Conservation (phyloP, 176 grass and related monocot genomes). For the Hsuehochloa calcarea region DNA sequence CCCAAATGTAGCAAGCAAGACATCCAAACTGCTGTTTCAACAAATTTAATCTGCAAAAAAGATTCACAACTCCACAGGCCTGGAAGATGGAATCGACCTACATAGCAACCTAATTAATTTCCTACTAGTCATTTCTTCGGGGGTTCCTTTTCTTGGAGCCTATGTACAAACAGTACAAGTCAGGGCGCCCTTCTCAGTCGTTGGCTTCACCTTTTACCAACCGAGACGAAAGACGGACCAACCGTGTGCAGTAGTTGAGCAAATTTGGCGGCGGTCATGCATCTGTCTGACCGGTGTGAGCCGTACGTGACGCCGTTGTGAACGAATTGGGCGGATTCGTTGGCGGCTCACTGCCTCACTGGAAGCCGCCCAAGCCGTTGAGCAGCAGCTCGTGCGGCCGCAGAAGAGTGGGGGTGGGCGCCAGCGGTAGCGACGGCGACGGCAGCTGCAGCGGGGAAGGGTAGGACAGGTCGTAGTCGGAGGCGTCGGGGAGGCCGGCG, state of each 20-base stretch:
- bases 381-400: constrained; percentile 60
- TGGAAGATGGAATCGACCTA: constrained; percentile 46
- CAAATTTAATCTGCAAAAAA: constrained; percentile 33
- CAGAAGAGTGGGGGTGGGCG: constrained; percentile 49
- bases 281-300: not conserved
- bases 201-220: not conserved
- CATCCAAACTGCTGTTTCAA: not conserved
- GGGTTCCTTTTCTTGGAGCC: not conserved
- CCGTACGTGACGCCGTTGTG: constrained; percentile 11
- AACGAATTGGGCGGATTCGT: not conserved
- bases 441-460: constrained; percentile 19
- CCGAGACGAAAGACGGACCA: not conserved
- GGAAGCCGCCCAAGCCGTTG: constrained; percentile 46
- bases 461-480: constrained; percentile 43
- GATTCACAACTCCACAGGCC: constrained; percentile 42
- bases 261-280: constrained; percentile 18
- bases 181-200: constrained; percentile 10
- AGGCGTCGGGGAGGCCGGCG: not conserved
- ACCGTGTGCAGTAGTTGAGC: not conserved
- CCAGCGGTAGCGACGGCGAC: not conserved
- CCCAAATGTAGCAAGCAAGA: not conserved
- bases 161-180: constrained; percentile 23
- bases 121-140: not conserved
- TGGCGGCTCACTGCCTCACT: constrained; percentile 43
- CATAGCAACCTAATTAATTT: constrained; percentile 15